Conservation (phyloP, 1,284 basidiomycete species). For the Leccinum huronense region DNA sequence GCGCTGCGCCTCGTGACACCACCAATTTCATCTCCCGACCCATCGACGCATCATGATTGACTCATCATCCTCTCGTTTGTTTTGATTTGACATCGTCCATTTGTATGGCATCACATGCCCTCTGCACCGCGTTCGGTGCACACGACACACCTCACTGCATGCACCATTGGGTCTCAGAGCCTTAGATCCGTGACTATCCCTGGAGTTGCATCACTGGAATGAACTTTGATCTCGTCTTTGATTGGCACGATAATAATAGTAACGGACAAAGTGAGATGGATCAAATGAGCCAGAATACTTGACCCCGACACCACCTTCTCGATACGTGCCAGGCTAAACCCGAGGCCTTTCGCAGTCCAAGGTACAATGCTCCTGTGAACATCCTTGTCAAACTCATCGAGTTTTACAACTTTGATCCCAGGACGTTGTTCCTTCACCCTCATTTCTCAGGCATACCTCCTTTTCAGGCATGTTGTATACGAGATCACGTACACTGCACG, state of each 20-base stretch:
- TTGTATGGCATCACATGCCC: constrained; percentile 28
- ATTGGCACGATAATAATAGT: not conserved
- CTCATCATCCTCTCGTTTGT: constrained; percentile 15
- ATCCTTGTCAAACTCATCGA: constrained; percentile 3
- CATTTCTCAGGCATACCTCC: constrained; percentile 30
- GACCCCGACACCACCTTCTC: constrained; percentile 21
- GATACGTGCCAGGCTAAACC: constrained; percentile 20
- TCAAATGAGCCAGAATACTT: constrained; percentile 15
- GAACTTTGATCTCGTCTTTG: constrained; percentile 6
- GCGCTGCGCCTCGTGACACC: constrained; percentile 28
- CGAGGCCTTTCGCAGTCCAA: constrained; percentile 24
- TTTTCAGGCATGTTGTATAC: constrained; percentile 19
- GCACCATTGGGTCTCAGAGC: not conserved
- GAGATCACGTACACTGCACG: constrained; percentile 30
- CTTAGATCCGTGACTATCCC: not conserved
- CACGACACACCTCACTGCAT: constrained; percentile 6
- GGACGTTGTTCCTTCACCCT: not conserved
- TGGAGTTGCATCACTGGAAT: constrained; percentile 16
- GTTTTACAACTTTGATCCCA: constrained; percentile 15
- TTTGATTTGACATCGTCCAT: constrained; percentile 25
- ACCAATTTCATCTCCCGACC: constrained; percentile 25
- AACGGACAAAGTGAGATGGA: not conserved
- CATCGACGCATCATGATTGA: constrained; percentile 28
- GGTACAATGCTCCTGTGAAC: constrained; percentile 19
- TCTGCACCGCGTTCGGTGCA: constrained; percentile 8